Conservation (phyloP, 1,284 basidiomycete species). For the Erythrobasidium hasegawianum region DNA sequence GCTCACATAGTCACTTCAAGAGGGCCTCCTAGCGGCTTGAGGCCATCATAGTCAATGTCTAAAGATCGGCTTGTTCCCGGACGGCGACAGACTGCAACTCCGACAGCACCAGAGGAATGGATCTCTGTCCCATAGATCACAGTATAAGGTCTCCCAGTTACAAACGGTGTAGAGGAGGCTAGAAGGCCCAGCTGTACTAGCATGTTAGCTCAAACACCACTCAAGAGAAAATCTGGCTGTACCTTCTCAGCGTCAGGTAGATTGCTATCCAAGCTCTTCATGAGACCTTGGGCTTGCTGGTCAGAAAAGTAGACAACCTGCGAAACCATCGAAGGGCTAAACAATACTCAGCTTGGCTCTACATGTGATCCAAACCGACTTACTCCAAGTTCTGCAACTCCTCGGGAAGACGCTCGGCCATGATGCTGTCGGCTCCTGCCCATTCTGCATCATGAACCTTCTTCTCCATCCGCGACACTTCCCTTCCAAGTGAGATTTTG, state of each 20-base stretch:
- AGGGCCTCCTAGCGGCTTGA: slow-evolving; percentile 24
- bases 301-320: slow-evolving; percentile 33
- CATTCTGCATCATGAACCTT: slow-evolving; percentile 18
- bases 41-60: slow-evolving; percentile 6
- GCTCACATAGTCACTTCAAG: slow-evolving; percentile 28
- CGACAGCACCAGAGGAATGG: slow-evolving; percentile 32
- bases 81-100: slow-evolving; percentile 29
- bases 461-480: slow-evolving; percentile 25
- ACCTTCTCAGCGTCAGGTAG: slow-evolving; percentile 22
- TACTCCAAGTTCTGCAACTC: slow-evolving; percentile 15
- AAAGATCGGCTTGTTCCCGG: slow-evolving; percentile 3
- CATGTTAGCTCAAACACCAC: not conserved
- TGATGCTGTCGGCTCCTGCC: slow-evolving; percentile 20
- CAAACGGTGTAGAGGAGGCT: slow-evolving; percentile 35
- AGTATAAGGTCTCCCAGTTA: slow-evolving; percentile 34
- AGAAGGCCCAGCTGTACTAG: slow-evolving; percentile 21
- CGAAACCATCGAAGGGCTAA: slow-evolving; percentile 12
- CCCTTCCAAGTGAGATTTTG: slow-evolving; percentile 31
- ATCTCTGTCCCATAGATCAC: slow-evolving; percentile 23
- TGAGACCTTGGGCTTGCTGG: slow-evolving; percentile 34
- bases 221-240: not conserved
- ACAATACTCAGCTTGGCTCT: not conserved
- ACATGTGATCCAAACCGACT: not conserved
- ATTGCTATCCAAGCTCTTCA: slow-evolving; percentile 14
- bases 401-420: slow-evolving; percentile 10